Base-by-base conservation (phyloP, 768 basidiomycete species). In the Obba rivulosa region DNA sequence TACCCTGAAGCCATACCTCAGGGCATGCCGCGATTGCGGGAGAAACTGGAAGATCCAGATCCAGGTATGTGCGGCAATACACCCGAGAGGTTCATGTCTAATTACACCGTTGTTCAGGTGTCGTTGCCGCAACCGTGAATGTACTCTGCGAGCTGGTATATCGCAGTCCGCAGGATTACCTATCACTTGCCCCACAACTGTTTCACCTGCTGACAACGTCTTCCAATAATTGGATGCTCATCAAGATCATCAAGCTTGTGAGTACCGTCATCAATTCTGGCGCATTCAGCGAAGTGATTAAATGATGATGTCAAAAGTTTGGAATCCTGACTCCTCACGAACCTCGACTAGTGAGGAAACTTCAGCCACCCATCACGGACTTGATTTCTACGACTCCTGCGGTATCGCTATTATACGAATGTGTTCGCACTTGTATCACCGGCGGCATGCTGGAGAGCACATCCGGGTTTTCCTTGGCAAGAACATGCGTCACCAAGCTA, bases 171-270 rank as follows among this genome's bases (percentile, higher is more conserved):
- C 69, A 71, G 50, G 87, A 88, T 51, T 93, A 92, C 62, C 74
- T 99, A 8, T 74, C 83, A 3, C 68, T 99, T 35, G 96, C 95
- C 2, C 96, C 96, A 9, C 88, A 89, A 57, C 66, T 98, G 46
- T 99, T 98, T 66, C 91, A 89, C 59, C 76, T 98, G 10, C 71
- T 99, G 50, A 96, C 92, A 0, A 92, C 85, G 2, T 92, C 92
- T 10, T 87, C 89, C 9, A 98, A 99, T 66, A 99, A 99, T 59
- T 99, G 96, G 96, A 95, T 98, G 91, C 77, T 99, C 50, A 99
- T 99, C 66, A 99, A 99, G 69, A 86, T 98, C 46, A 84, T 98
- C 63, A 99, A 99, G 69, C 67, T 98, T 65, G 95, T 93, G 66
- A 59, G 77, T 60, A 23, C 20, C 13, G 41, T 50, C 40, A 41